These are phyloP conservation scores for Boletus vermiculosoides DNA, from an alignment of 768 basidiomycete genomes.

Conservation along the genomic window DNA sequence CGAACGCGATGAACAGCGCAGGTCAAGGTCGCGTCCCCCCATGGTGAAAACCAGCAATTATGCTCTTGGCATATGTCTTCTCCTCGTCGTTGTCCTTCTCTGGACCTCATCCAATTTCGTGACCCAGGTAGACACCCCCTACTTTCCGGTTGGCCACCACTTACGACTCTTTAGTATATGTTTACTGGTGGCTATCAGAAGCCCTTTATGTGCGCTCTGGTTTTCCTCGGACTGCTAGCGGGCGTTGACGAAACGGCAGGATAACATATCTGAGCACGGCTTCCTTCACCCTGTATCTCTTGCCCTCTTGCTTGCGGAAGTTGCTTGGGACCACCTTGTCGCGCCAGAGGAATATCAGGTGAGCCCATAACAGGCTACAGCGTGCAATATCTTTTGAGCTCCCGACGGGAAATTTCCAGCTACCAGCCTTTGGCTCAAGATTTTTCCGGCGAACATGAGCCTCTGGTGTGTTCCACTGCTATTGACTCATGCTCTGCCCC, in stretches of 20 bases:
- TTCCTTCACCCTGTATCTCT: slow-evolving; percentile 80
- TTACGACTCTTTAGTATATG: slow-evolving; percentile 38
- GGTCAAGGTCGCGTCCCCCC: slow-evolving; percentile 9
- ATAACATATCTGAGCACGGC: slow-evolving; percentile 91
- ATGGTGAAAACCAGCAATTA: slow-evolving; percentile 36
- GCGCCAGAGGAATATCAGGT: slow-evolving; percentile 8
- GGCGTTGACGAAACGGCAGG: slow-evolving; percentile 36
- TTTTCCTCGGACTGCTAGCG: not conserved
- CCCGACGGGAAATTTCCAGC: slow-evolving; percentile 11
- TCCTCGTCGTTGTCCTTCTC: slow-evolving; percentile 74
- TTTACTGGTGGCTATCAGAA: slow-evolving; percentile 78
- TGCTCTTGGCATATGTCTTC: slow-evolving; percentile 60
- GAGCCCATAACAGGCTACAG: slow-evolving; percentile 2
- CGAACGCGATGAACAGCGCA: slow-evolving; percentile 13
- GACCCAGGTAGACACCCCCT: slow-evolving; percentile 56
- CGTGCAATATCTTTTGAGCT: not conserved
- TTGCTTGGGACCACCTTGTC: slow-evolving; percentile 8
- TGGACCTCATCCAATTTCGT: slow-evolving; percentile 91
- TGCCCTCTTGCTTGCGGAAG: slow-evolving; percentile 53
- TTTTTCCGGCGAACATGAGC: slow-evolving; percentile 6
- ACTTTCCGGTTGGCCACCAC: not conserved
- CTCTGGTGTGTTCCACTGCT: slow-evolving; percentile 16
- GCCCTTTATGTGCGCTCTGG: slow-evolving; percentile 70
- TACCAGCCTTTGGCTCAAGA: slow-evolving; percentile 29
- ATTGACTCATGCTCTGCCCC: not conserved